Percentiles rank a stretch among this genome's conserved stretches.
These are phyloP conservation scores for Hygrophila difformis DNA, from an alignment of 257 asterid species.

Conservation along the genomic window DNA sequence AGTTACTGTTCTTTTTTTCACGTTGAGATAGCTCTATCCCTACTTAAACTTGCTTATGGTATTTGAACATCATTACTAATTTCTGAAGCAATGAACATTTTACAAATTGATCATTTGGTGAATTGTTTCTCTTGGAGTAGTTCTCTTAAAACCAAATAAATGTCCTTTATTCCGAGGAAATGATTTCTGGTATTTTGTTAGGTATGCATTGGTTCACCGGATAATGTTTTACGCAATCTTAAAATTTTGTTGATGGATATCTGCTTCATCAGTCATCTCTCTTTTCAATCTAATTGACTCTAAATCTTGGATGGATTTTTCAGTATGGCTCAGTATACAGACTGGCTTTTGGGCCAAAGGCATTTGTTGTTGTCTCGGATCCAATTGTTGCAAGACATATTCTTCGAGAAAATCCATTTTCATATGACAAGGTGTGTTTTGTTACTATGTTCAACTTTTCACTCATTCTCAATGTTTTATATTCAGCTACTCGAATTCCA, in stretches of 20 bases:
- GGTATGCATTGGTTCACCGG: neutral
- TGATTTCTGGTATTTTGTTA: too few relatives aligned
- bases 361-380: slow-evolving; percentile 90
- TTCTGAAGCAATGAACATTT: neutral
- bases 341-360: slow-evolving; percentile 99
- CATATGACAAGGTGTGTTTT: slow-evolving; percentile 76
- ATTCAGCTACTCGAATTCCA: too few relatives aligned
- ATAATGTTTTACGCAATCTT: neutral
- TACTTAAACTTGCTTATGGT: neutral
- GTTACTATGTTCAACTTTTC: neutral
- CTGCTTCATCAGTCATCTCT: slow-evolving; percentile 1
- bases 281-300: slow-evolving; percentile 10
- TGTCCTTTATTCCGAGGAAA: neutral
- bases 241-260: neutral
- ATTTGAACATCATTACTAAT: neutral
- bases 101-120: neutral
- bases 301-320: slow-evolving; percentile 22
- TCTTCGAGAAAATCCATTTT: slow-evolving; percentile 92
- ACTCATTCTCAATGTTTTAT: too few relatives aligned
- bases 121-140: too few relatives aligned
- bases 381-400: slow-evolving; percentile 85
- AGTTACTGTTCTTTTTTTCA: slow-evolving; percentile 6
- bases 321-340: slow-evolving; percentile 94
- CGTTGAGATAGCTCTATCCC: neutral
- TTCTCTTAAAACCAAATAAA: neutral